A percentile compares a stretch with the other conserved stretches of the same genome.
Conservation (phyloP, 768 basidiomycete genomes). For the Thelephora ganbajun region DNA sequence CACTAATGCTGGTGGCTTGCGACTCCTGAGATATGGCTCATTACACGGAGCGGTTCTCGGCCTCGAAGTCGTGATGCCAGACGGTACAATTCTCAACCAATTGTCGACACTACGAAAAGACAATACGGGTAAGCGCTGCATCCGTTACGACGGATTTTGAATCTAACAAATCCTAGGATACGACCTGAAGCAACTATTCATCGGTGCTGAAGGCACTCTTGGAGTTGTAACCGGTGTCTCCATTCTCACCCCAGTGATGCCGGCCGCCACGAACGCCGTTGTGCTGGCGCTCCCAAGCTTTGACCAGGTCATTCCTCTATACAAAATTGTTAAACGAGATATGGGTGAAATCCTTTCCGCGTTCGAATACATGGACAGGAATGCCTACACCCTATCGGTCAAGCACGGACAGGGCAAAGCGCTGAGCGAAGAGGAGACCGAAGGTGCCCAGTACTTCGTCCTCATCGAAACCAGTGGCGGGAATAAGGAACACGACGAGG, state of each 20-base stretch:
- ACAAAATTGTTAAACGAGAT: conserved; percentile 63
- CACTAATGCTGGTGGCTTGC: conserved; percentile 95
- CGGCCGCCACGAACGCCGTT: conserved; percentile 79
- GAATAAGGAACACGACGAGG: conserved; percentile 84
- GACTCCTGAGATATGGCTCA: conserved; percentile 87
- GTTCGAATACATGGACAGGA: conserved; percentile 91
- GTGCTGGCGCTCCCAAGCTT: conserved; percentile 83
- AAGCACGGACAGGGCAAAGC: conserved; percentile 73
- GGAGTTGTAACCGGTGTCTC: conserved; percentile 93
- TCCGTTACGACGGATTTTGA: too few species aligned
- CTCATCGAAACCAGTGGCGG: conserved; percentile 92
- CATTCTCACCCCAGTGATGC: conserved; percentile 77
- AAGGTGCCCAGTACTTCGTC: conserved; percentile 78
- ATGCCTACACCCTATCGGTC: conserved; percentile 71
- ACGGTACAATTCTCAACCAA: conserved; percentile 83
- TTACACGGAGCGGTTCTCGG: conserved; percentile 92
- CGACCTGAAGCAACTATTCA: conserved; percentile 96
- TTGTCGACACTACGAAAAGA: conserved; percentile 89
- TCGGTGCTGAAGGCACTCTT: conserved; percentile 93
- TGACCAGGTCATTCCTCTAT: conserved; percentile 76
- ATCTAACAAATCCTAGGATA: conserved; percentile 73
- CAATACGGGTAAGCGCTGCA: conserved; percentile 62
- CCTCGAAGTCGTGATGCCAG: conserved; percentile 88
- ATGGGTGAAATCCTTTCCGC: conserved; percentile 93
- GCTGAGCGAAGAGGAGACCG: conserved; percentile 57